Base-by-base conservation (phyloP, 2,329 filamentous ascomycete species). In the Whalleya microplaca region DNA sequence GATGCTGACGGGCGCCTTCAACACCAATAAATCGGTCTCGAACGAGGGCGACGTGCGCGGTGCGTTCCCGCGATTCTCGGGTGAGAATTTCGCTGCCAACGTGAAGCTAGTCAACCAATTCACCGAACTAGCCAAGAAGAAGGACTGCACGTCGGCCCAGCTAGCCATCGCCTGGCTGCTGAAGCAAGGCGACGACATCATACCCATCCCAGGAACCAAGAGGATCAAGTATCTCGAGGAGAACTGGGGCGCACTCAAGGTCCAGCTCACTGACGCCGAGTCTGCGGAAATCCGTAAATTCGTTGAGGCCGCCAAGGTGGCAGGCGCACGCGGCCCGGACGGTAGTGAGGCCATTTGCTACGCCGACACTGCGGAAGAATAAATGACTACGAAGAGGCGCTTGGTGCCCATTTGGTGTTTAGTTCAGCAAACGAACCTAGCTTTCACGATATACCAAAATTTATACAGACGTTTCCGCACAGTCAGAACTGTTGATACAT, bases 131-230 rank as follows among this genome's bases (percentile, higher is more conserved):
- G 79, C 80, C 0, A 54, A 69, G 55, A 69, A 67, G 60, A 82
- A 82, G 67, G 70, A 71, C 2, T 72, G 69, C 40, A 80, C 78
- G 1, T 59, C 75, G 2, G 74, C 72, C 2, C 80, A 83, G 67
- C 66, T 83, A 23, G 79, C 78, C 9, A 59, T 84, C n/a, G 78
- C 76, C 10, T 84, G 81, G 81, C 67, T 81, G 18, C 44, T 68
- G 21, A 42, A 37, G 9, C 61, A 56, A 52, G 61, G 61, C 4
- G 59, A 64, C 21, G 59, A 60, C 37, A 55, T 64, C 16, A 60
- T 64, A 16, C 56, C 56, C 21, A 64, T 64, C 41, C 61, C 61
- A 7, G 61, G 61, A 18, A 65, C 63, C 3, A 61, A 55, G 42
- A 63, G 53, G 19, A 19, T 51, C 12, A 21, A 49, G 8, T 47